Conservation (phyloP, 305 asterid species). For the Caryopteris hybrid region DNA sequence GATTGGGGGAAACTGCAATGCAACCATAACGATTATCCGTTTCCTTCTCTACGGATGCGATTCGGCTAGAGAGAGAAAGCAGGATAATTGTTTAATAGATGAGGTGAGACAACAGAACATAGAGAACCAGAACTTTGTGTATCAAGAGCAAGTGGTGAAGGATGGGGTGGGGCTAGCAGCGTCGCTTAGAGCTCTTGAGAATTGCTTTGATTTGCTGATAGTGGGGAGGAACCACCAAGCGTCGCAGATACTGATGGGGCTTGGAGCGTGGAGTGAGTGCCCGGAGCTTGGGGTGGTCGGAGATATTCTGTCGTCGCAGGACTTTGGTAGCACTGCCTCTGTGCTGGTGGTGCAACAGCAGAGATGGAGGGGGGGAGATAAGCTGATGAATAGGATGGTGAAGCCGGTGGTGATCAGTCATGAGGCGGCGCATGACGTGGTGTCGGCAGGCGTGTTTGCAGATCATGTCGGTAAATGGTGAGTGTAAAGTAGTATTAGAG, state of each 20-base stretch:
- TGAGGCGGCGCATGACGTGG: constrained; percentile 24
- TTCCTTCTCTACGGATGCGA: constrained; percentile 65
- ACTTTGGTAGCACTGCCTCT: constrained; percentile 53
- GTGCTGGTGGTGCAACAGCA: constrained; percentile 84
- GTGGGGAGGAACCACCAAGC: constrained; percentile 63
- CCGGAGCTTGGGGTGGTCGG: constrained; percentile 83
- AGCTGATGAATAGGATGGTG: constrained; percentile 28
- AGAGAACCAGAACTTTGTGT: constrained; percentile 46
- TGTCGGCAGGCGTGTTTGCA: background rate
- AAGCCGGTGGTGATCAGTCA: constrained; percentile 35
- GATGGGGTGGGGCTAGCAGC: constrained; percentile 67
- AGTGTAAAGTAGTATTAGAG: no score
- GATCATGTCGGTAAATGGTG: constrained; percentile 23
- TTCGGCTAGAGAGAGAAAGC: constrained; percentile 45
- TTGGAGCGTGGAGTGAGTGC: constrained; percentile 81
- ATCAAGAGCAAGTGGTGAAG: constrained; percentile 67
- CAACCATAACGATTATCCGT: constrained; percentile 50
- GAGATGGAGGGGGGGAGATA: constrained; percentile 34
- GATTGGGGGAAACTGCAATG: constrained; percentile 43
- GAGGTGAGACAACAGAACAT: constrained; percentile 48
- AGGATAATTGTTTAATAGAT: constrained; percentile 40
- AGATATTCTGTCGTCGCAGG: constrained; percentile 62
- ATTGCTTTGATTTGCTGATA: constrained; percentile 46
- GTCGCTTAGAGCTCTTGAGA: constrained; percentile 37
- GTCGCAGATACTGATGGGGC: constrained; percentile 55